These are phyloP conservation scores for Durio zibethinus DNA, from an alignment of 345 rosid species.

Conservation along the genomic window DNA sequence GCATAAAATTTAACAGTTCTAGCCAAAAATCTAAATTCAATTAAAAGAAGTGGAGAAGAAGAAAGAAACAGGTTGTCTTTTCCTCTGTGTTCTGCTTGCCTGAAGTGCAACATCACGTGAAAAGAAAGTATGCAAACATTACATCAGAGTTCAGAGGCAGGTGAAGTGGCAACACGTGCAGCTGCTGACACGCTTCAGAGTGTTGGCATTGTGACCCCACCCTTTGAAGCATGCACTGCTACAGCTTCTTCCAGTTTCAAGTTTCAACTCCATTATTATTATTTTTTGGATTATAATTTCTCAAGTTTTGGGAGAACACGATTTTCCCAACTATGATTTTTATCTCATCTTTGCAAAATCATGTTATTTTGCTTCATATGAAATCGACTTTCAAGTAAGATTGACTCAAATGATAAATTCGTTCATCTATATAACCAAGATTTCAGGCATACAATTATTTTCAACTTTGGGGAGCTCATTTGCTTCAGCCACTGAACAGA, in stretches of 20 bases:
- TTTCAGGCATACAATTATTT: not conserved
- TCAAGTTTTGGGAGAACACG: not conserved
- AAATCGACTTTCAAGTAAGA: no score
- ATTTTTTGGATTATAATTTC: not conserved
- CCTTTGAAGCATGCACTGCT: not conserved
- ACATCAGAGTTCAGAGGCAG: not conserved
- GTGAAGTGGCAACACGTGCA: conserved; percentile 19
- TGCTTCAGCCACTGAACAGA: not conserved
- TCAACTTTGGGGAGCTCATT: not conserved
- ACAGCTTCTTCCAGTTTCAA: not conserved
- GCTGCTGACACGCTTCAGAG: conserved; percentile 24
- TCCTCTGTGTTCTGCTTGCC: not conserved
- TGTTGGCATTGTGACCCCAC: conserved; percentile 11
- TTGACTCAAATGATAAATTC: no score
- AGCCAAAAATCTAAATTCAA: not conserved
- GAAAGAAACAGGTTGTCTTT: not conserved
- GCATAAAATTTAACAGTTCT: no score
- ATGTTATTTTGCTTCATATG: not conserved
- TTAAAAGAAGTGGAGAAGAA: not conserved
- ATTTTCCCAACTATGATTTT: no score
- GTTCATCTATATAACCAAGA: not conserved
- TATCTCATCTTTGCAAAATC: not conserved
- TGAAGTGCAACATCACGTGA: conserved; percentile 1
- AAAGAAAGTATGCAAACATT: conserved; percentile 1
- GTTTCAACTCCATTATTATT: not conserved